phyloP scores from a whole-genome alignment of 345 rosid species.

The Cardamine occulta region DNA sequence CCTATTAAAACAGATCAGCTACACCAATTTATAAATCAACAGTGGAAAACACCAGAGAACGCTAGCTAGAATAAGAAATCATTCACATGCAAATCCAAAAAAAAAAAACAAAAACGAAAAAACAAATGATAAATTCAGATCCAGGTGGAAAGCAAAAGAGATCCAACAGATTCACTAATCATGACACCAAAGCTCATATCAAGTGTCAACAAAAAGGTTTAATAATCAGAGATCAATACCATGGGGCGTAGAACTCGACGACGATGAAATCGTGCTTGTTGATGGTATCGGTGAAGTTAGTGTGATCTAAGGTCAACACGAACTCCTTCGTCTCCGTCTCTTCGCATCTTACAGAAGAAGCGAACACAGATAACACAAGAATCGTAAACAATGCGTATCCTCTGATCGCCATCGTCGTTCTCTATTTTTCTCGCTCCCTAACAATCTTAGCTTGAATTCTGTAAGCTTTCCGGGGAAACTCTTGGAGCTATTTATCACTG shows the following conservation, averaged over 20 bases:
- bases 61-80: background rate
- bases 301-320: slow-evolving; percentile 75
- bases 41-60: background rate
- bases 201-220: background rate
- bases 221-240: slow-evolving; percentile 40
- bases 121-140: slow-evolving; percentile 28
- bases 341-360: slow-evolving; percentile 48
- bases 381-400: slow-evolving; percentile 46
- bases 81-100: slow-evolving; percentile 24
- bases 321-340: slow-evolving; percentile 63
- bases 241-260: slow-evolving; percentile 94
- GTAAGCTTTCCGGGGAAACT: slow-evolving; percentile 22
- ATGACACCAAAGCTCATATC: background rate
- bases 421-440: background rate
- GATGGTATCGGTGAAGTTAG: slow-evolving; percentile 77
- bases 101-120: background rate
- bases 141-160: slow-evolving; percentile 18
- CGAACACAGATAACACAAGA: slow-evolving; percentile 42
- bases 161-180: slow-evolving; percentile 33
- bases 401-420: slow-evolving; percentile 50
- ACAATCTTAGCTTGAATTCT: background rate
- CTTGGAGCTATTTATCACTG: slow-evolving; percentile 18
- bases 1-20: slow-evolving; percentile 26
- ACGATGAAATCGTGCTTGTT: slow-evolving; percentile 78
- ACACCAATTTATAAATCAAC: background rate